A percentile compares a stretch with the other conserved stretches of the same genome.
Evolutionary conservation across 805 yeast genomes (phyloP).

Genomic region (Suhomyces kilbournensis): DNA sequence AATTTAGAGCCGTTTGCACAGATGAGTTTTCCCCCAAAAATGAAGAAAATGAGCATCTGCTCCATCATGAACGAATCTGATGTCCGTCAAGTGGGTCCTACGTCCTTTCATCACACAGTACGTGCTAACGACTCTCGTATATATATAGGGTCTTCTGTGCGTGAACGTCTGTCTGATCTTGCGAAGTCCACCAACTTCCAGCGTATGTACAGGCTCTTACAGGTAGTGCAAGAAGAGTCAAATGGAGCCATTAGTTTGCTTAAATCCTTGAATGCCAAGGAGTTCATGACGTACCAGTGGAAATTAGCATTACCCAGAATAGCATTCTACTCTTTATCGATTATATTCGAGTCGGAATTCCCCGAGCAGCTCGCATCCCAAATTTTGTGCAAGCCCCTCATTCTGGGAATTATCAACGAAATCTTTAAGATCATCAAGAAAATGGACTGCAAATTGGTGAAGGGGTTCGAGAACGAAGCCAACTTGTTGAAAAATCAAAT

Average conservation of each 20-base stretch:
- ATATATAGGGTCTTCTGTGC: conserved; percentile 34
- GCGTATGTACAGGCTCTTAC: conserved; percentile 29
- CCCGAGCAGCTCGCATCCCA: conserved; percentile 59
- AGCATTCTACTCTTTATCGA: conserved; percentile 72
- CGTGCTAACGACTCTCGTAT: conserved; percentile 44
- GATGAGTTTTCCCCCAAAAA: conserved; percentile 35
- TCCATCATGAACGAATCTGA: conserved; percentile 65
- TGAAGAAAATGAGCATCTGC: conserved; percentile 36
- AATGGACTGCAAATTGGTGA: conserved; percentile 72
- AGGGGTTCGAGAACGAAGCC: conserved; percentile 66
- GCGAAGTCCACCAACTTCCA: conserved; percentile 15
- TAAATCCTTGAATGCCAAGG: conserved; percentile 50
- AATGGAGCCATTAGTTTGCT: conserved; percentile 43
- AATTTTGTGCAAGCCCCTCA: conserved; percentile 80
- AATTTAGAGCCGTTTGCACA: conserved; percentile 68
- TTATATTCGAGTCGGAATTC: conserved; percentile 67
- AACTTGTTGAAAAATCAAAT: conserved; percentile 55
- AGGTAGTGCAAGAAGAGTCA: conserved; percentile 32
- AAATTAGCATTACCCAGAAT: conserved; percentile 75
- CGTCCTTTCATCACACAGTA: conserved; percentile 29
- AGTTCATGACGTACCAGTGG: conserved; percentile 77
- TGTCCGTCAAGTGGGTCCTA: conserved; percentile 34
- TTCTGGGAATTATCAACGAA: conserved; percentile 77
- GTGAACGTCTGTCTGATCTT: neutral
- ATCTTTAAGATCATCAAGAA: conserved; percentile 67